Base-by-base conservation (phyloP, 306 rosid species). In the Abrus pulchellus region DNA sequence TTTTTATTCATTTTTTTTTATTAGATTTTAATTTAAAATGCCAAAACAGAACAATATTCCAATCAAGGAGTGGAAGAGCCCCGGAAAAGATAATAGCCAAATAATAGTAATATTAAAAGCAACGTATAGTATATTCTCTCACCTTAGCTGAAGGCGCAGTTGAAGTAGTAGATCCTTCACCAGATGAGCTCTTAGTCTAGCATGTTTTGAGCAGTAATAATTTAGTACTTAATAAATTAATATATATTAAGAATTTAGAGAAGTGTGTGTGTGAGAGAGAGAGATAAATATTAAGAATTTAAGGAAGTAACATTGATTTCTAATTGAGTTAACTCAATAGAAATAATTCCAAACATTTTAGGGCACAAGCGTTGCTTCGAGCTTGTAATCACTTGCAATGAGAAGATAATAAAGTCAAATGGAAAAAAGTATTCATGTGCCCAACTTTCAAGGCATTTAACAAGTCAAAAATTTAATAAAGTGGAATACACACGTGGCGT, bases 101-200 rank as follows among this genome's bases (percentile, higher is more conserved):
- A 60, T 47, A 32, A 45, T 1, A 67, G 40, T 57, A 57, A 36
- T 50, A 32, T 41, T 6, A 27, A n/a, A 54, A 55, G 49, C 55
- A 63, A 59, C 38, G 32, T 67, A 79, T 9, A 2, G 38, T 2
- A 53, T 7, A 83, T 50, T 48, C 13, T 34, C 86, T 81, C 86
- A 90, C 97, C 89, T 85, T 86, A 6, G 89, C 48, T 55, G 80
- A 80, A 77, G 87, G 75, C 1, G 86, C 87, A 82, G 85, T 69
- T n/a, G 88, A 78, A 49, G 86, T n/a, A 50, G 91, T 79, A 62
- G 97, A 88, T 78, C 86, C 89, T 41, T 85, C 91, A 54, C 87
- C 83, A 36, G 94, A 36, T 60, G 89, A 61, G 80, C 77, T 87
- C 85, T 90, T 92, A 67, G 72, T 84, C 94, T 92, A 48, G 44